Evolutionary conservation across 768 basidiomycete genomes (phyloP), one percentile per base, ranked within the genome.

Genomic region (Amanita rimosa): DNA sequence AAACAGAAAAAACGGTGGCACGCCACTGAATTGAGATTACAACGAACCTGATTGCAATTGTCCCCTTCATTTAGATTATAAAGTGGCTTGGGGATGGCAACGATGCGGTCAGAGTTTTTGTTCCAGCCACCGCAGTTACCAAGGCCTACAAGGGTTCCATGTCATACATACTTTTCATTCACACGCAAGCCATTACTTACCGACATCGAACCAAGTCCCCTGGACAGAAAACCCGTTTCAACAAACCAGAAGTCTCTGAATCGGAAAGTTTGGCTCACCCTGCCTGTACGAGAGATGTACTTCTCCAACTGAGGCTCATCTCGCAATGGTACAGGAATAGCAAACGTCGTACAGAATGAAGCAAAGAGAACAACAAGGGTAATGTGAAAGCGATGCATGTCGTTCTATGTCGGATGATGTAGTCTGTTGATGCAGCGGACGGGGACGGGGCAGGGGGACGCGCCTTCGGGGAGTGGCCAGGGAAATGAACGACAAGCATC

Each of bases 61-160:
- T 52, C 61, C 35, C 79, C 82, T 6, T 59, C 52, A 44, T 74
- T 73, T 10, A 58, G 55, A 53, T 72, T 70, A 57, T 79, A 87
- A 21, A 78, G 74, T 1, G 57, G 34, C 22, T 71, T 63, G 13
- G 79, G 69, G 54, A 87, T 72, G 11, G 85, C 85, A 40, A 86
- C 71, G 50, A 88, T 78, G 53, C 65, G 59, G 55, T 80, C 73
- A 45, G 55, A 71, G 58, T 74, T 60, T 31, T 42, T 61, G 59
- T 83, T 74, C 44, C 38, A 47, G 34, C 70, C 55, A 22, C 83
- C 83, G 58, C 85, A 88, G 62, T 84, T 83, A 38, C 83, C 85
- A 21, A 69, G 57, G 27, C 69, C 70, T 70, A 8, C 29, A 35
- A 3, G 22, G 26, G 17, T 11, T 10, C 29, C 11, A 9, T 39